These are phyloP conservation scores for Cyclostephanos invisitatus DNA, from an alignment of 108 stramenopile genomes.

Conservation along the genomic window DNA sequence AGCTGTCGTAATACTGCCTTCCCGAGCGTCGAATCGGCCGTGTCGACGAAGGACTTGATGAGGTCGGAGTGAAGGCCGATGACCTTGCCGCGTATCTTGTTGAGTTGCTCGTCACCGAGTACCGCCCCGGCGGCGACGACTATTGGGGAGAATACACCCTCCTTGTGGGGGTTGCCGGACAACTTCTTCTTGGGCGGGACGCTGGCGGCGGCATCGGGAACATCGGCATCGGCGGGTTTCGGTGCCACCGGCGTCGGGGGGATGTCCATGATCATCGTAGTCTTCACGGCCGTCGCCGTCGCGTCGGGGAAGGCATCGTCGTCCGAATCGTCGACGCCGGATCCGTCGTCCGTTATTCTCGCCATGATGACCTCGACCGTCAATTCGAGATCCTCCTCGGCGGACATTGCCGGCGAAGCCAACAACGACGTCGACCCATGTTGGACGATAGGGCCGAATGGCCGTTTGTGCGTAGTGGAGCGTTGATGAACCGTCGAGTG, in stretches of 20 bases:
- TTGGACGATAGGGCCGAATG: background rate
- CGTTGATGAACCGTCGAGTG: background rate
- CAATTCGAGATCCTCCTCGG: conserved; percentile 55
- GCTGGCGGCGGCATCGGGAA: background rate
- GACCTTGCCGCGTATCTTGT: conserved; percentile 74
- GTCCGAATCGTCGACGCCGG: conserved; percentile 1
- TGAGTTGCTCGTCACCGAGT: conserved; percentile 69
- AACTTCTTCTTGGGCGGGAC: conserved; percentile 13
- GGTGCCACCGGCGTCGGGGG: conserved; percentile 21
- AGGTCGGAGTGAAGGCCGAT: conserved; percentile 74
- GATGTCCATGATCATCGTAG: conserved; percentile 45
- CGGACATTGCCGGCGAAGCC: conserved; percentile 18
- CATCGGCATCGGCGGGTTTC: background rate
- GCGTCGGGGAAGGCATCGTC: conserved; percentile 6
- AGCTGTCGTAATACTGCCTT: conserved; percentile 54
- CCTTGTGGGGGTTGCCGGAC: conserved; percentile 40
- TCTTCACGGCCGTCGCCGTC: background rate
- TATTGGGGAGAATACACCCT: conserved; percentile 75
- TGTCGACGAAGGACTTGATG: conserved; percentile 75
- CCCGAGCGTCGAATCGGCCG: conserved; percentile 67
- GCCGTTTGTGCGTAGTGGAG: background rate
- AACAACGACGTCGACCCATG: background rate
- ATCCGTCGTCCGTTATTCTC: background rate
- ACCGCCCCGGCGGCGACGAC: conserved; percentile 59
- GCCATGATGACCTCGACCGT: conserved; percentile 44